A percentile compares a stretch with the other conserved stretches of the same genome.
Evolutionary conservation across 2,329 filamentous ascomycete species (phyloP).

Genomic region (Colletotrichum phormii): DNA sequence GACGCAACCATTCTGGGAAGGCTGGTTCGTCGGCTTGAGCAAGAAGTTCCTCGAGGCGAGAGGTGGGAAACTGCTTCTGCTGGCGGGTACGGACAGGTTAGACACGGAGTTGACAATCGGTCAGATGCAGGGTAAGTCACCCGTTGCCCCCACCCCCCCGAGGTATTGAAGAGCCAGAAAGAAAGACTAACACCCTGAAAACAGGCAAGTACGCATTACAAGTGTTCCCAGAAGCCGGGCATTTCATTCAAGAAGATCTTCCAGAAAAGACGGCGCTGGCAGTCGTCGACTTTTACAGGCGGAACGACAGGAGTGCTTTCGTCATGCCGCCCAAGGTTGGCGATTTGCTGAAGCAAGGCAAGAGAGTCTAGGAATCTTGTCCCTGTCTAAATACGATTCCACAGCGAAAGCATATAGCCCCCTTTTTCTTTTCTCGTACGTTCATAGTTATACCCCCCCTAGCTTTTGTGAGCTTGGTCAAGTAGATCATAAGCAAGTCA

Average conservation of each 20-base stretch:
- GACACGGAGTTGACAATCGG: slow-evolving; percentile 95
- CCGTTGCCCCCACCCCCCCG: neutral
- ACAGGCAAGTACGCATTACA: slow-evolving; percentile 92
- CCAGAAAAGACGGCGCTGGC: slow-evolving; percentile 89
- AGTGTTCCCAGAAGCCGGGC: slow-evolving; percentile 93
- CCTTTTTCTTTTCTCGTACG: neutral
- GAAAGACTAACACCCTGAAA: slow-evolving; percentile 18
- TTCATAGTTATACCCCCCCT: slow-evolving; percentile 22
- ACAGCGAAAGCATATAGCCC: neutral
- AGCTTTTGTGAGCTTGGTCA: neutral
- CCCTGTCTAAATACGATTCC: neutral
- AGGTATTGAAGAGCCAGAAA: neutral
- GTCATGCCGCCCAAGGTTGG: slow-evolving; percentile 94
- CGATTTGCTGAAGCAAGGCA: slow-evolving; percentile 73
- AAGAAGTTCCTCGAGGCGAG: slow-evolving; percentile 85
- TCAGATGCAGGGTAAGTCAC: slow-evolving; percentile 86
- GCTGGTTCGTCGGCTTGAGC: slow-evolving; percentile 91
- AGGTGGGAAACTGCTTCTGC: slow-evolving; percentile 85
- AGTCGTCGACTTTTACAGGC: slow-evolving; percentile 88
- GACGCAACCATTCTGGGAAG: slow-evolving; percentile 93
- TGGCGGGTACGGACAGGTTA: slow-evolving; percentile 89
- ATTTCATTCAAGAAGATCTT: slow-evolving; percentile 96
- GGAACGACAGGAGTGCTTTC: slow-evolving; percentile 87
- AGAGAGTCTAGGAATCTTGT: slow-evolving; percentile 59
- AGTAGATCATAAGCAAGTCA: too few relatives aligned